Base-by-base conservation (phyloP, 1,284 basidiomycete species). In the Puccinia novopanici region DNA sequence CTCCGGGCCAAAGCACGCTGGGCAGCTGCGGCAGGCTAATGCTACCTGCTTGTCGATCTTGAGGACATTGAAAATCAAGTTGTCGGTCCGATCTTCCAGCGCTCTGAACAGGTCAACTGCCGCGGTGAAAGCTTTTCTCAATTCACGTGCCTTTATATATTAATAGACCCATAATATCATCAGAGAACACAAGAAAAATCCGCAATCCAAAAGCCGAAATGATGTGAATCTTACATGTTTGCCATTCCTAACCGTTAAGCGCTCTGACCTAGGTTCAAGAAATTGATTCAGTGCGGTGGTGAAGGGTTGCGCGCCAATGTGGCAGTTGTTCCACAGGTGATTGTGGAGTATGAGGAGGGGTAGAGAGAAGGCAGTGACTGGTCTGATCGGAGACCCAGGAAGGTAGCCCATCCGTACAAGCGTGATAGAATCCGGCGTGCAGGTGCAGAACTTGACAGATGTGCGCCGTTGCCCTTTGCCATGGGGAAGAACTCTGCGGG, bases 261-360 rank as follows among this genome's bases (percentile, higher is more conserved):
- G 2, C 37, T 67, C 8, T 22, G 65, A 67, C 45, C 65, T 8
- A 9, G 40, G 40, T 48, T 45, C 40, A 9, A 67, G 40, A 27
- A 37, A 67, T 30, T 48, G 37, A 19, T 13, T 42, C 1, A 45
- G 40, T n/a, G 65, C 65, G 17, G 24, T 67, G 1, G 40, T 45
- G 19, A 67, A 67, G 12, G 65, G 65, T 15, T 45, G 10, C 8
- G 65, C 65, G 5, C 65, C 65, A 8, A 48, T 45, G 65, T 67
- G 10, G 30, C 71, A 73, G 5, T 55, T n/a, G 34, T 74, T 74
- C 72, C 72, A 74, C 54, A 74, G 42, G 15, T 8, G 24, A 42
- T 74, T 55, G n/a, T 74, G 54, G n/a, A 74, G 30, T 5, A 55
- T 3, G 12, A 73, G 52, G n/a, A 73, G 48, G 12, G 52, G 71